These are phyloP conservation scores for Apiospora saccharicola DNA, from an alignment of 2,329 filamentous ascomycete species.

Conservation along the genomic window DNA sequence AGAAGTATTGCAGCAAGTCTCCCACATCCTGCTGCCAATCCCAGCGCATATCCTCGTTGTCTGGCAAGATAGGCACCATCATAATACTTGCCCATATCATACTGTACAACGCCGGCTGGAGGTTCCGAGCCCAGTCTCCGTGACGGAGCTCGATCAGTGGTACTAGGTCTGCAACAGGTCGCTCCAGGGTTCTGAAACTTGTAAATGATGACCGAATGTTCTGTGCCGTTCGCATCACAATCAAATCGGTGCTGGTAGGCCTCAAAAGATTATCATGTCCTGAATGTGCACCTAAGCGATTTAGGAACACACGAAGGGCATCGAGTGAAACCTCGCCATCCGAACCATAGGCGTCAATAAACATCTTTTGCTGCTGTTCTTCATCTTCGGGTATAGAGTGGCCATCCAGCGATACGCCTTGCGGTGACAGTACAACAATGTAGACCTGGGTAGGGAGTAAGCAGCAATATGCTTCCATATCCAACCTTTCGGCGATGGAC, in stretches of 20 bases:
- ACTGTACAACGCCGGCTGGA: conserved; percentile 71
- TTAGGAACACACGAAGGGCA: conserved; percentile 67
- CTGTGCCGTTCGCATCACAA: conserved; percentile 77
- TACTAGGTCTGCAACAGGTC: conserved; percentile 46
- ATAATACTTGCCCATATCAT: conserved; percentile 75
- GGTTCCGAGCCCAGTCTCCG: conserved; percentile 63
- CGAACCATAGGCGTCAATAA: conserved; percentile 81
- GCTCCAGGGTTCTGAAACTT: conserved; percentile 50
- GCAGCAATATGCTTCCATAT: conserved; percentile 79
- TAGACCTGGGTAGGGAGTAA: conserved; percentile 88
- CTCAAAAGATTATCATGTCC: conserved; percentile 62
- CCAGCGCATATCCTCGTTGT: conserved; percentile 47
- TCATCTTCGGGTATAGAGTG: conserved; percentile 46
- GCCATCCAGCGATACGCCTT: conserved; percentile 68
- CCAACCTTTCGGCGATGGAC: conserved; percentile 76
- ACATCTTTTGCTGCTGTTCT: conserved; percentile 67
- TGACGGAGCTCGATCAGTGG: conserved; percentile 46
- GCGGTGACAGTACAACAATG: conserved; percentile 72
- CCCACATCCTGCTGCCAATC: conserved; percentile 69
- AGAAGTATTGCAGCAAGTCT: conserved; percentile 69
- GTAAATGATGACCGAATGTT: conserved; percentile 81
- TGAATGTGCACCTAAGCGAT: conserved; percentile 53
- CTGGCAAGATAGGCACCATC: conserved; percentile 53
- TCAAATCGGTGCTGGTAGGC: conserved; percentile 68
- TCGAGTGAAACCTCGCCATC: conserved; percentile 69